Evolutionary conservation across 1,284 basidiomycete genomes (phyloP), one percentile per base, ranked within the genome.

Genomic region (Melampsora medusae): DNA sequence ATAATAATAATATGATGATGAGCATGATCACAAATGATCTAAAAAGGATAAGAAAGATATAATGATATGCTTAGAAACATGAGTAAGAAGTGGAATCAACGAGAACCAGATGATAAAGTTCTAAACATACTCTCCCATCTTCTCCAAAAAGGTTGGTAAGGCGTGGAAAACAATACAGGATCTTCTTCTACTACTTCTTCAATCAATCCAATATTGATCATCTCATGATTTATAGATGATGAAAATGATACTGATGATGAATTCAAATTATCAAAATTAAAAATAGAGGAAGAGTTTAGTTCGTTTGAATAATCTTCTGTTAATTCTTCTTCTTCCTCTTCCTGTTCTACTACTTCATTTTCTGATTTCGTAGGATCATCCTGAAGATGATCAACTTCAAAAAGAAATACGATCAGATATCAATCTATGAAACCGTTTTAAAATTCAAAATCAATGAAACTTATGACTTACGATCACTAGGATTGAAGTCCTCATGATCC

Each of bases 51-150:
- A 42, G 42, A 42, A n/a, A n/a, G n/a, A 42, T 42, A 42, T 14
- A 42, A 12, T 42, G 42, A 14, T 42, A 42, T 42, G 10, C 10
- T 12, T n/a, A 22, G 22, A 2, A 19, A 28, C 17, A 22, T 22
- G 9, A 16, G 19, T 56, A n/a, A n/a, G 53, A n/a, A 28, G 7
- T 56, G 28, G 22, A 56, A 28, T 14, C 12, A 42, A 56, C 28
- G 53, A 56, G 53, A 56, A n/a, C 28, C 53, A 28, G 53, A 22
- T 22, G 53, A 56, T 56, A 56, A 56, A 56, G n/a, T 56, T 56
- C 53, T 56, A 22, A 56, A 56, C 53, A 56, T 56, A 56, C 53
- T 56, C n/a, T 56, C 53, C 53, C 53, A 56, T 56, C 53, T 56
- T 28, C 28, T 56, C 53, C 53, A 56, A 56, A 56, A 56, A 56